A percentile compares a stretch with the other conserved stretches of the same genome.
These are phyloP conservation scores for Claviceps humidiphila DNA, from an alignment of 2,329 filamentous ascomycete genomes.

Conservation along the genomic window DNA sequence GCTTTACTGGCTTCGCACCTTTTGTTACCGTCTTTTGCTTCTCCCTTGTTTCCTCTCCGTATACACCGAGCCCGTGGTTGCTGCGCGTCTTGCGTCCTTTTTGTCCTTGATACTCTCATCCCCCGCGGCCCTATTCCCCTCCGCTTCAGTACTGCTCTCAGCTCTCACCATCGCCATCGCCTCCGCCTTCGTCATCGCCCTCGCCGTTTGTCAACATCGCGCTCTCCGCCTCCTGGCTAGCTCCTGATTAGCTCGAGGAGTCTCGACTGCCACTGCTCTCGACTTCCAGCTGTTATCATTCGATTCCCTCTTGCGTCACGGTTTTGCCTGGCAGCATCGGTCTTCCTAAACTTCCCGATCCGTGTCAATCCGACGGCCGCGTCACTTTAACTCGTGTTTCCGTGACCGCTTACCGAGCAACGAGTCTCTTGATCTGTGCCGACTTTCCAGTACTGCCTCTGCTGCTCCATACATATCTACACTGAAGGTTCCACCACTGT, in stretches of 20 bases:
- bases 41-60: too few relatives aligned
- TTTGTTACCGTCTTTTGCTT: too few relatives aligned
- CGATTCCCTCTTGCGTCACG: neutral
- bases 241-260: too few relatives aligned
- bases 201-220: neutral
- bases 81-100: too few relatives aligned
- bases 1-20: too few relatives aligned
- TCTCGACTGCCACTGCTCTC: too few relatives aligned
- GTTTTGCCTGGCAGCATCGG: neutral
- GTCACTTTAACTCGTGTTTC: neutral
- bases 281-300: too few relatives aligned
- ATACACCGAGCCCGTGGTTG: too few relatives aligned
- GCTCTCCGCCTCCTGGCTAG: too few relatives aligned
- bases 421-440: neutral
- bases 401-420: neutral
- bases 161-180: neutral
- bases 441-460: neutral
- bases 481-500: neutral
- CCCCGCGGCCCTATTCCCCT: neutral
- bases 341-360: neutral
- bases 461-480: neutral
- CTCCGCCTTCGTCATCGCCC: neutral
- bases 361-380: neutral
- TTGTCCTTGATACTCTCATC: too few relatives aligned
- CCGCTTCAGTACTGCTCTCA: neutral